Evolutionary conservation across 345 rosid genomes (phyloP), one percentile per base, ranked within the genome.

Genomic region (Punica granatum): DNA sequence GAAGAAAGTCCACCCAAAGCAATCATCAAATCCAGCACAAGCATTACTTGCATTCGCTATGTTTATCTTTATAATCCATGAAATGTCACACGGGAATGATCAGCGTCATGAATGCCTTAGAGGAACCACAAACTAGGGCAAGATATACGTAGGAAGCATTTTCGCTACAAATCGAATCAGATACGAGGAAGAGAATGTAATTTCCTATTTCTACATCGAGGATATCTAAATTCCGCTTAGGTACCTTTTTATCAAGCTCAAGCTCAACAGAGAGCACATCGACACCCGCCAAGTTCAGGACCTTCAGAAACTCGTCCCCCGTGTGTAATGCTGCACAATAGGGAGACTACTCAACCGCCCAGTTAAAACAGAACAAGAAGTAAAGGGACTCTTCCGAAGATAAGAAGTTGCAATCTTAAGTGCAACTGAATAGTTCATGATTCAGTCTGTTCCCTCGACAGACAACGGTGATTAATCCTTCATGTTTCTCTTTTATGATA

Each of bases 261-360:
- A 84, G 78, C 79, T 84, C 82, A 58, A 76, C 72, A 21, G 77
- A 63, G 65, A 84, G 70, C 19, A 80, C 76, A 41, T 85, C 87
- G 61, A 84, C 68, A 41, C 73, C 70, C 15, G 73, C 74, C 73
- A 86, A 74, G 75, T 84, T 84, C 81, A 79, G 62, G 46, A 82
- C 86, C 74, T 73, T 88, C 63, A 80, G 71, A 76, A 86, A 88
- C 75, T 88, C 94, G 69, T 82, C 87, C 59, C 76, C 70, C 18
- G 78, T 69, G 78, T 54, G 62, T 69, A 85, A 71, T 63, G 77
- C 87, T 82, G 85, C 83, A 74, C 90, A 82, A 77, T 48, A 88
- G 62, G 76, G 63, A 70, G 58, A n/a, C 1, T 6, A 72, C 59
- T 67, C 63, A 67, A 78, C 12, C 56, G 43, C 58, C 77, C 60